phyloP scores from a whole-genome alignment of 2,329 filamentous ascomycete species.

The Fusarium tricinctum region DNA sequence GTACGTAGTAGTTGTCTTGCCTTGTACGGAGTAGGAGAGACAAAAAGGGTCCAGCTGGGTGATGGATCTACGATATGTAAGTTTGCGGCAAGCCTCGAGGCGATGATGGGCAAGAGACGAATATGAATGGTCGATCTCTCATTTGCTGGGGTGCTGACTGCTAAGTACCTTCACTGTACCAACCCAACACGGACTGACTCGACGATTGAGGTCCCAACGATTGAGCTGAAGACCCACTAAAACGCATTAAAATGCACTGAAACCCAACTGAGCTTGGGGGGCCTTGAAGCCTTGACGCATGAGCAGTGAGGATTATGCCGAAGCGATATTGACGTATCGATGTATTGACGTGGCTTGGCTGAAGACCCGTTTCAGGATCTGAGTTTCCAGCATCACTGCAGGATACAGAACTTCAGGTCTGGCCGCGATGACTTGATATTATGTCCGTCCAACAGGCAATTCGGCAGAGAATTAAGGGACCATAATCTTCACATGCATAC shows the following conservation, averaged over 20 bases:
- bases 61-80: constrained; percentile 28
- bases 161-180: background rate
- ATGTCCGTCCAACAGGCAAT: background rate
- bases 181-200: constrained; percentile 43
- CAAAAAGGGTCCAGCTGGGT: constrained; percentile 16
- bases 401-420: too few relatives aligned
- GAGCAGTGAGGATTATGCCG: constrained; percentile 13
- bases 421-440: background rate
- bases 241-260: background rate
- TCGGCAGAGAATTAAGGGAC: background rate
- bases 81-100: constrained; percentile 20
- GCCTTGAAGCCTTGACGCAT: background rate
- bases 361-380: constrained; percentile 7
- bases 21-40: constrained; percentile 3
- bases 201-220: constrained; percentile 46
- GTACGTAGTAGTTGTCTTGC: constrained; percentile 1
- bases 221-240: constrained; percentile 42
- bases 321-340: too few relatives aligned
- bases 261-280: constrained; percentile 2
- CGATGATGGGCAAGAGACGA: constrained; percentile 24
- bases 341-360: constrained; percentile 8
- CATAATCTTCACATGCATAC: constrained; percentile 14
- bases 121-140: constrained; percentile 30
- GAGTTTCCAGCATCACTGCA: background rate
- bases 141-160: constrained; percentile 31